These are phyloP conservation scores for Cyberlindnera xylosilytica DNA, from an alignment of 805 yeast genomes.

Conservation along the genomic window DNA sequence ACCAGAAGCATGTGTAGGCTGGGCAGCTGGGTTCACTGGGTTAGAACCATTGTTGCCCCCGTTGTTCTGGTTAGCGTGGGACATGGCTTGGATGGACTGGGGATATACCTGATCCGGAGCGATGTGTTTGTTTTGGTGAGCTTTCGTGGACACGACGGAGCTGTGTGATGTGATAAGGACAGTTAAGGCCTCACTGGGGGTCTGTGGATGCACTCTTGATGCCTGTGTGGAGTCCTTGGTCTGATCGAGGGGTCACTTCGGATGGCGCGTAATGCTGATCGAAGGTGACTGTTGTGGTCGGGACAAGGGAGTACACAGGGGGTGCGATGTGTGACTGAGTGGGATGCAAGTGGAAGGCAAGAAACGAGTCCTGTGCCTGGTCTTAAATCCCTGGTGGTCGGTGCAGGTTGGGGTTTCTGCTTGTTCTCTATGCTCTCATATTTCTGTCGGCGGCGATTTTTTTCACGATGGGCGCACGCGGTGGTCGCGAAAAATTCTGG, in stretches of 20 bases:
- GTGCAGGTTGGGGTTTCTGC: background rate
- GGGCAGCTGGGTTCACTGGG: background rate
- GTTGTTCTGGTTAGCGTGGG: constrained; percentile 6
- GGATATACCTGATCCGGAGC: too few species aligned
- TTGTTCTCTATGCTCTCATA: background rate
- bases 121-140: background rate
- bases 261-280: background rate
- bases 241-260: too few species aligned
- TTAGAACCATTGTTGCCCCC: background rate
- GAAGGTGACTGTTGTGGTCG: background rate
- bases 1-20: background rate
- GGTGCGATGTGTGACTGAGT: background rate
- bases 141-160: background rate
- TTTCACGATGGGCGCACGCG: constrained; percentile 2
- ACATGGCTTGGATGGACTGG: too few species aligned
- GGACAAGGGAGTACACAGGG: background rate
- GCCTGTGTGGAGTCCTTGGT: background rate
- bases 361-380: background rate
- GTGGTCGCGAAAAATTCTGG: background rate
- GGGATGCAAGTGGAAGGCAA: background rate
- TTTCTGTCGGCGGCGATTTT: constrained; percentile 13
- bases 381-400: constrained; percentile 1
- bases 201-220: background rate
- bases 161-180: background rate
- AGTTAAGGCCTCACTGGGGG: too few species aligned